These are phyloP conservation scores for Hyaloperonospora brassicae DNA, from an alignment of 352 stramenopile species.

Conservation along the genomic window DNA sequence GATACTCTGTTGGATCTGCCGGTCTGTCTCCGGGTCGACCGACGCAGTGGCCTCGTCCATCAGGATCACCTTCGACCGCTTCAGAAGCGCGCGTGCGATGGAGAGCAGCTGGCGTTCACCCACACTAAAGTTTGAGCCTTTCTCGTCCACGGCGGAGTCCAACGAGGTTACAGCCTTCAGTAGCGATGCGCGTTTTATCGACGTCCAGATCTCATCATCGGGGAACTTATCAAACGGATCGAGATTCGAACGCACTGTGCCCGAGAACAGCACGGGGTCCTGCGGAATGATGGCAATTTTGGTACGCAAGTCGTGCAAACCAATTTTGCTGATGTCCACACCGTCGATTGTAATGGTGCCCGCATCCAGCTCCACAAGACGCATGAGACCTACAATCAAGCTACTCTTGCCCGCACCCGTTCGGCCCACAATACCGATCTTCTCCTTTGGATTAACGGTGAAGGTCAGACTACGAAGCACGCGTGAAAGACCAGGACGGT, in stretches of 20 bases:
- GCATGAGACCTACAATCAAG: conserved; percentile 35
- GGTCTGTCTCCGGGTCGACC: conserved; percentile 79
- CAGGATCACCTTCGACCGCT: conserved; percentile 81
- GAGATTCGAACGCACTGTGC: conserved; percentile 84
- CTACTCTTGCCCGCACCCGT: conserved; percentile 41
- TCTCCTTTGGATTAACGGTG: conserved; percentile 63
- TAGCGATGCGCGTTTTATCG: conserved; percentile 10
- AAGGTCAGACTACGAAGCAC: conserved; percentile 36
- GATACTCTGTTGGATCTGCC: conserved; percentile 64
- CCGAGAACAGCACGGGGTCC: conserved; percentile 88
- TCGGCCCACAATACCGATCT: conserved; percentile 58
- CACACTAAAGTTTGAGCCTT: conserved; percentile 92
- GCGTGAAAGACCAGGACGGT: conserved; percentile 34
- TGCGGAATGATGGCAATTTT: conserved; percentile 64
- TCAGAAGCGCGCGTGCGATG: conserved; percentile 90
- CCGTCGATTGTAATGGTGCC: conserved; percentile 82
- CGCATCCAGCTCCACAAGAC: conserved; percentile 25
- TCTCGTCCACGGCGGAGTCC: conserved; percentile 85
- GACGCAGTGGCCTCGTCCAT: conserved; percentile 93
- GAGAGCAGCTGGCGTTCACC: conserved; percentile 93
- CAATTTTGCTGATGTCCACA: conserved; percentile 51
- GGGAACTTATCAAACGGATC: conserved; percentile 62
- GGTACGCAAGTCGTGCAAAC: conserved; percentile 26
- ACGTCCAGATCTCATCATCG: conserved; percentile 33
- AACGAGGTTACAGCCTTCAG: conserved; percentile 77